These are phyloP conservation scores for Linnemannia schmuckeri DNA, from an alignment of 192 early-diverging fungal genomes.

Conservation along the genomic window DNA sequence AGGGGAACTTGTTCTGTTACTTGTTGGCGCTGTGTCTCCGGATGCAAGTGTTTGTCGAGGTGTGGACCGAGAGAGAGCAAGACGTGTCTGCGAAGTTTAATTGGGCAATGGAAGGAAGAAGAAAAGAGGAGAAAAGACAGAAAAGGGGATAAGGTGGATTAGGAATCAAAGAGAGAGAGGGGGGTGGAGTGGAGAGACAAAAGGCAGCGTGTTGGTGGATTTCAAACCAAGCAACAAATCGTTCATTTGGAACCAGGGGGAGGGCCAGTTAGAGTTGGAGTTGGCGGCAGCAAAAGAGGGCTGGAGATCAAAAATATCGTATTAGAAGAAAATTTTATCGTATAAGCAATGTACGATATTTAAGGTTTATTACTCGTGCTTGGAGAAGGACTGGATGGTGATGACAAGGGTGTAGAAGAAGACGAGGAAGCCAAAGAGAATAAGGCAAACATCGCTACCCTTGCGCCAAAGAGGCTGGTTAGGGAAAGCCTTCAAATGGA, in stretches of 20 bases:
- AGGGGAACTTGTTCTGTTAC: not conserved
- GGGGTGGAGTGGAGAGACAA: not conserved
- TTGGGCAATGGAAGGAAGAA: not conserved
- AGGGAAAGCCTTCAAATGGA: conserved; percentile 77
- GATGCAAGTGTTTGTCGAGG: not conserved
- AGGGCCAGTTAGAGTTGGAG: not conserved
- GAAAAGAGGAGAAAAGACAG: not conserved
- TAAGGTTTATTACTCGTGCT: not conserved
- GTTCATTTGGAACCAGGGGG: not conserved
- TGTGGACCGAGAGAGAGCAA: not conserved
- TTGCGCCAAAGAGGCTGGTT: conserved; percentile 60
- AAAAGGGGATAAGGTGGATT: not conserved
- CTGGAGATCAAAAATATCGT: too few species aligned
- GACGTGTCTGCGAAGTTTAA: not conserved
- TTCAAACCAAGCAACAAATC: not conserved
- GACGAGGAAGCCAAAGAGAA: conserved; percentile 71
- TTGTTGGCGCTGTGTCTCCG: not conserved
- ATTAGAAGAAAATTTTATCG: not conserved
- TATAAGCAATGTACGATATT: not conserved
- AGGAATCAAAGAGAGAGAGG: not conserved
- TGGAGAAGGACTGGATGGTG: conserved; percentile 62
- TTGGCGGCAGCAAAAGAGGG: too few species aligned
- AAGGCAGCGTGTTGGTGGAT: not conserved
- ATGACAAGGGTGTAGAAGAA: conserved; percentile 77
- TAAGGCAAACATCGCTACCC: conserved; percentile 68